Conservation (phyloP, 2,329 filamentous ascomycete species). For the Aureobasidium pullulans region DNA sequence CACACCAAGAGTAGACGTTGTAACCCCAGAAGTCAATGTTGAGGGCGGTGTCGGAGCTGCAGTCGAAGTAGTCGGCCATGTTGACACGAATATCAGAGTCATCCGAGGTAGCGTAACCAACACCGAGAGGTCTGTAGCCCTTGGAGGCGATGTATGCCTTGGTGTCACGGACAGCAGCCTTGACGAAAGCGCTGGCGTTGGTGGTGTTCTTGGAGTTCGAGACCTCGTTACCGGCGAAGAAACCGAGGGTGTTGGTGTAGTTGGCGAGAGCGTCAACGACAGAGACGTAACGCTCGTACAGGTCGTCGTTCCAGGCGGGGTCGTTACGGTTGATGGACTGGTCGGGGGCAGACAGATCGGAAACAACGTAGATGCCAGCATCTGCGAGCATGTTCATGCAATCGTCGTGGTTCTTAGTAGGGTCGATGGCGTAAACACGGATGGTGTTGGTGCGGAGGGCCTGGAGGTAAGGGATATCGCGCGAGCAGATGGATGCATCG, state of each 20-base stretch:
- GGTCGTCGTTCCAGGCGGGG: conserved; percentile 68
- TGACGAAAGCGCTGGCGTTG: conserved; percentile 83
- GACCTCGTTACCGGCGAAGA: conserved; percentile 98
- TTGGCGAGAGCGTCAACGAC: conserved; percentile 75
- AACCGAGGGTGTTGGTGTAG: conserved; percentile 89
- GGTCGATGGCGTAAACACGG: conserved; percentile 89
- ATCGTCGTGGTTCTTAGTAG: conserved; percentile 63
- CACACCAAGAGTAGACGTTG: conserved; percentile 99
- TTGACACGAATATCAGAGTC: conserved; percentile 73
- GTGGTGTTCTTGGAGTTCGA: conserved; percentile 87
- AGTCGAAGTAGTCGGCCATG: conserved; percentile 92
- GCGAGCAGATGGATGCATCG: conserved; percentile 62
- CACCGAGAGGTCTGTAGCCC: conserved; percentile 69
- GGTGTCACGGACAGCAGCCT: conserved; percentile 92
- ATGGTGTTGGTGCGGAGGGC: conserved; percentile 84
- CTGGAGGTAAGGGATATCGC: conserved; percentile 75
- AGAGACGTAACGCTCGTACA: conserved; percentile 72
- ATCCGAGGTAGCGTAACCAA: conserved; percentile 95
- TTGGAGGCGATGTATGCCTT: conserved; percentile 86
- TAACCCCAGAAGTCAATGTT: conserved; percentile 98
- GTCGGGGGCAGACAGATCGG: conserved; percentile 76
- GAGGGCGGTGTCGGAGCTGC: conserved; percentile 52
- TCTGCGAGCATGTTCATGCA: conserved; percentile 81
- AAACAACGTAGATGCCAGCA: conserved; percentile 90
- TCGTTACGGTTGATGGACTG: conserved; percentile 77